phyloP scores from a whole-genome alignment of 169 alveolate species.

The Eimeria acervulina region DNA sequence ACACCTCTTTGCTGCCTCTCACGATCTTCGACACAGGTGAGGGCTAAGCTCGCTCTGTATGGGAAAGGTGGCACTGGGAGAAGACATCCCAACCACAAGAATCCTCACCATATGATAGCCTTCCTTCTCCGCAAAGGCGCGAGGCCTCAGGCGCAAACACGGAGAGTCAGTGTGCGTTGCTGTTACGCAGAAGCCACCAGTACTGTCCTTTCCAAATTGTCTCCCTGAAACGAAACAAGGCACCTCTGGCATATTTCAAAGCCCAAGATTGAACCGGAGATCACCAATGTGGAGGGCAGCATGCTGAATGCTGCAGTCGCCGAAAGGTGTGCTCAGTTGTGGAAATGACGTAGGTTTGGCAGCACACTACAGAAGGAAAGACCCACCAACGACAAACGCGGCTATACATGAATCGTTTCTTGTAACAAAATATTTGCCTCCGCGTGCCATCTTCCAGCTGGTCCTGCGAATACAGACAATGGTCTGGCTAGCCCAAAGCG shows the following conservation, averaged over 20 bases:
- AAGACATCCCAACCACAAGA: background rate
- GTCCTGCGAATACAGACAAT: constrained; percentile 33
- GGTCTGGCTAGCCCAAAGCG: background rate
- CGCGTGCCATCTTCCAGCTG: constrained; percentile 84
- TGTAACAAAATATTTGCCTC: constrained; percentile 93
- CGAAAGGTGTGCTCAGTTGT: background rate
- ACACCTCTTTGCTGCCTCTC: background rate
- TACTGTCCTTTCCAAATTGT: background rate
- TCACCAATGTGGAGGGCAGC: background rate
- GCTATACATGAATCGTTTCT: constrained; percentile 93
- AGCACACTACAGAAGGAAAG: background rate
- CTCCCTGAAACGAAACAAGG: background rate
- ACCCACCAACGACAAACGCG: constrained; percentile 95
- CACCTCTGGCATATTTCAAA: background rate
- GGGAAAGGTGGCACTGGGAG: background rate
- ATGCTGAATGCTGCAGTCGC: background rate
- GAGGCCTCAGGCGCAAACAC: constrained; percentile 96
- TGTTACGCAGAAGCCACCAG: constrained; percentile 90
- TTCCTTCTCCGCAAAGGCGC: constrained; percentile 90
- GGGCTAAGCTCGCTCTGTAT: background rate
- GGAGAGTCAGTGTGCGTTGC: constrained; percentile 98
- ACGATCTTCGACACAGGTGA: background rate
- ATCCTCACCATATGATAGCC: constrained; percentile 68
- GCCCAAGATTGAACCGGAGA: background rate
- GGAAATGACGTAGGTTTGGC: background rate